phyloP scores from a whole-genome alignment of 371 early-diverging fungal genomes.

The Syncephalis plumigaleata region DNA sequence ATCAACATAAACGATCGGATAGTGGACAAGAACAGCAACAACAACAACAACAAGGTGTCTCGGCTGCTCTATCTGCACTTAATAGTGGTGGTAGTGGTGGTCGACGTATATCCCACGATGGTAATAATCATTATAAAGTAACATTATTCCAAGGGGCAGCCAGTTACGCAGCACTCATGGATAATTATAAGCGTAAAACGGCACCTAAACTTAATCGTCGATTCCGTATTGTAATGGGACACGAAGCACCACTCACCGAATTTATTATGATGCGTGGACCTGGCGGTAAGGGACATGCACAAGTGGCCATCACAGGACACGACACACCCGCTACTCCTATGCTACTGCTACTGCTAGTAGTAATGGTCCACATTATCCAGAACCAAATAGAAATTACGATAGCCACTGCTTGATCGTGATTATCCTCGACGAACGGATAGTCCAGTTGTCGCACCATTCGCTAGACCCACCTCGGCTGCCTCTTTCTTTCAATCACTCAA shows the following conservation, averaged over 20 bases:
- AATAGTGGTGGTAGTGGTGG: too few relatives aligned
- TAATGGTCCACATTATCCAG: slow-evolving; percentile 6
- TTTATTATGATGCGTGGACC: slow-evolving; percentile 80
- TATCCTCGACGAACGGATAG: slow-evolving; percentile 3
- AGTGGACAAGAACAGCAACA: neutral
- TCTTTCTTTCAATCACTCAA: slow-evolving; percentile 20
- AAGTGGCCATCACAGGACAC: slow-evolving; percentile 30
- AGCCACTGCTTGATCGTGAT: neutral
- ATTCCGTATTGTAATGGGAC: slow-evolving; percentile 14
- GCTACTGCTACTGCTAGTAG: slow-evolving; percentile 8
- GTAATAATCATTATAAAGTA: slow-evolving; percentile 21
- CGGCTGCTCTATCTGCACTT: neutral
- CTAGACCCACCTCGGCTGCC: neutral
- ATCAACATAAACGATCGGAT: slow-evolving; percentile 1
- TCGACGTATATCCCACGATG: slow-evolving; percentile 1
- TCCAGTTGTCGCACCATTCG: neutral
- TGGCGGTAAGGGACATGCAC: slow-evolving; percentile 66
- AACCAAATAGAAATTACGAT: slow-evolving; percentile 10
- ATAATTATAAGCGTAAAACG: slow-evolving; percentile 49
- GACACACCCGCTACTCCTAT: slow-evolving; percentile 8
- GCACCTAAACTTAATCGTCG: slow-evolving; percentile 21
- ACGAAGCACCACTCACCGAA: slow-evolving; percentile 36
- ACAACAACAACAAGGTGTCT: neutral
- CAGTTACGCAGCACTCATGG: slow-evolving; percentile 42
- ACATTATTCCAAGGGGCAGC: slow-evolving; percentile 70